A percentile compares a stretch with the other conserved stretches of the same genome.
phyloP scores from a whole-genome alignment of 2,329 filamentous ascomycete species.

The Paecilomyces formosus region DNA sequence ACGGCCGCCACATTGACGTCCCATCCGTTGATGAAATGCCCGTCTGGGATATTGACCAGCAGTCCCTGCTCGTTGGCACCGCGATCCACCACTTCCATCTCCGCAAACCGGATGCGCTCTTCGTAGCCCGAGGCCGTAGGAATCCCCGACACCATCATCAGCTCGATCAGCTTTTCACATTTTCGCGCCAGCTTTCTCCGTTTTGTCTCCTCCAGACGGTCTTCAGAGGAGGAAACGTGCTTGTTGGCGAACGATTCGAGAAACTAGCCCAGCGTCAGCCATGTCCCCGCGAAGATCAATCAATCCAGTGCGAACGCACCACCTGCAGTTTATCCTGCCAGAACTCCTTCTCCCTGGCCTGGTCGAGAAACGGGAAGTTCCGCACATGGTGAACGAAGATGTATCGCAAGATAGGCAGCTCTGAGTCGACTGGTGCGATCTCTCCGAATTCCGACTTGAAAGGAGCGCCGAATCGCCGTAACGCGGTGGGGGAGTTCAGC shows the following conservation, averaged over 20 bases:
- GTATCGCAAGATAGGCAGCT: slow-evolving; percentile 86
- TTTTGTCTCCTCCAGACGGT: slow-evolving; percentile 93
- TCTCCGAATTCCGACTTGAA: slow-evolving; percentile 91
- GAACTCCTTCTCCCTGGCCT: slow-evolving; percentile 96
- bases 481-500: slow-evolving; percentile 86
- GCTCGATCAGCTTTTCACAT: slow-evolving; percentile 88
- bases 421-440: slow-evolving; percentile 85
- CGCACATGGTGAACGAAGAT: slow-evolving; percentile 98
- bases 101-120: slow-evolving; percentile 91
- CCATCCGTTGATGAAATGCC: slow-evolving; percentile 90
- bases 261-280: slow-evolving; percentile 53
- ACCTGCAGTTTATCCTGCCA: slow-evolving; percentile 98
- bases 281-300: not conserved
- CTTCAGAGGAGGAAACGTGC: slow-evolving; percentile 93
- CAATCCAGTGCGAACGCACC: slow-evolving; percentile 46
- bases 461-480: slow-evolving; percentile 90
- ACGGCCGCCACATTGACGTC: slow-evolving; percentile 93
- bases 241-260: slow-evolving; percentile 96
- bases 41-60: slow-evolving; percentile 79
- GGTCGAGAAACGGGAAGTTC: slow-evolving; percentile 95
- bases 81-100: slow-evolving; percentile 92
- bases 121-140: slow-evolving; percentile 95
- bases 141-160: slow-evolving; percentile 99
- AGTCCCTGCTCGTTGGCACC: slow-evolving; percentile 88
- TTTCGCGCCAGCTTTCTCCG: slow-evolving; percentile 85